Evolutionary conservation across 2,329 filamentous ascomycete genomes (phyloP).

Genomic region (Hypoxylon sp.): DNA sequence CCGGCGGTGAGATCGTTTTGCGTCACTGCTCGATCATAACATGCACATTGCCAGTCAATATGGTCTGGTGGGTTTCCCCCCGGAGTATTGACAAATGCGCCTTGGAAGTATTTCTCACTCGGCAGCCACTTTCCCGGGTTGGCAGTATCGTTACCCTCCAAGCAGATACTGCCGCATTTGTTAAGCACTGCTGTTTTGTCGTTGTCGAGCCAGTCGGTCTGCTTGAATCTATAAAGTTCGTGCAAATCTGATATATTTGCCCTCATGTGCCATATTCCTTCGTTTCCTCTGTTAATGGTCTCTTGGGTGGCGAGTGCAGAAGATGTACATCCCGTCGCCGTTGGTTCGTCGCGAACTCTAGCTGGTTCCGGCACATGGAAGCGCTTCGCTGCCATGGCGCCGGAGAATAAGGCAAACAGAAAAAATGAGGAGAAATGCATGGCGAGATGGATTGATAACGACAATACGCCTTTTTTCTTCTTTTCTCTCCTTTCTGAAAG

Average conservation of each 20-base stretch:
- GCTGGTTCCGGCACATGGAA: slow-evolving; percentile 38
- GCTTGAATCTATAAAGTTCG: slow-evolving; percentile 37
- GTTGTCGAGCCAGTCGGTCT: slow-evolving; percentile 45
- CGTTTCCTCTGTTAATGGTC: slow-evolving; percentile 40
- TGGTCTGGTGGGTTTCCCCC: slow-evolving; percentile 38
- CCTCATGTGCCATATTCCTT: slow-evolving; percentile 43
- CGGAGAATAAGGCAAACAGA: slow-evolving; percentile 25
- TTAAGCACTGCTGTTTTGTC: slow-evolving; percentile 37
- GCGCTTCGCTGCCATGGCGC: slow-evolving; percentile 23
- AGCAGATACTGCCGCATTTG: slow-evolving; percentile 40
- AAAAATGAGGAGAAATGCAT: slow-evolving; percentile 28
- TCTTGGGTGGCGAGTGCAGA: slow-evolving; percentile 38
- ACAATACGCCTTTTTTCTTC: not conserved
- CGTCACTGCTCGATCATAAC: slow-evolving; percentile 40
- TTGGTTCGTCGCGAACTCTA: slow-evolving; percentile 33
- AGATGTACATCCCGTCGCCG: slow-evolving; percentile 39
- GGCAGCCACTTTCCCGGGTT: slow-evolving; percentile 42
- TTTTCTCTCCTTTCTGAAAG: not conserved
- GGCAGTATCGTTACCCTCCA: slow-evolving; percentile 41
- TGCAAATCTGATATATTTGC: slow-evolving; percentile 35
- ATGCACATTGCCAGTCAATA: slow-evolving; percentile 43
- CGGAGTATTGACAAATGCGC: slow-evolving; percentile 43
- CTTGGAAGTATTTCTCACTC: slow-evolving; percentile 38
- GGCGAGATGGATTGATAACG: not conserved
- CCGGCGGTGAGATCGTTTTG: slow-evolving; percentile 33